Base-by-base conservation (phyloP, 495 filamentous ascomycete genomes). In the Lepraria neglecta region DNA sequence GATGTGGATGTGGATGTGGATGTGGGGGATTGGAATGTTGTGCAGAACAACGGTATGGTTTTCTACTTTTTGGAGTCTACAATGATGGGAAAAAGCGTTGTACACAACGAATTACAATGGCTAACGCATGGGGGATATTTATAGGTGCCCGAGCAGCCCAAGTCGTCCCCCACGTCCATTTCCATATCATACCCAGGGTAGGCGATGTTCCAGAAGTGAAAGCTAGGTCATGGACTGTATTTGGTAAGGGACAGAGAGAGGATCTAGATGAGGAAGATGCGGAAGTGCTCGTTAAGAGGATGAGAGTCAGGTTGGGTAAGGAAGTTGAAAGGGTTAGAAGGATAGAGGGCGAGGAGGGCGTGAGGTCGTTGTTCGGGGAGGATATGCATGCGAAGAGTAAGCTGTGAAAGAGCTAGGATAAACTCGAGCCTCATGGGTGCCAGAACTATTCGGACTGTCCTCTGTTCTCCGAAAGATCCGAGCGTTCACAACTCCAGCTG, bases 241-340 rank as follows among this genome's bases (percentile, higher is more conserved):
- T 96, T 80, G 92, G 90, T 14, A 77, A 87, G 28, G 91, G 92
- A 11, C 78, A 84, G 73, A 77, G 92, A 70, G 84, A 87, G 46
- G 92, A 96, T 51, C 72, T 96, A 62, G 91, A 95, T 69, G 91
- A 96, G 66, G 90, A 90, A 9, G 91, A 95, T 66, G 91, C 79
- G 33, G 86, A 68, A 52, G 75, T 64, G 57, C 67, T 96, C 62
- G 87, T 87, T 9, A 72, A 64, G 62, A 73, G 76, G 68, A 76
- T 97, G 64, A 80, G 91, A 66, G 71, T 68, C 62, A 78, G 80
- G 68, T 65, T 96, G 63, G 78, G 75, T 67, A 74, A 65, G 73
- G 85, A 73, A 69, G 71, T 83, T 28, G 72, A 71, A 64, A 80
- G 80, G 63, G 69, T 79, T 55, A 70, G 72, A 61, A 66, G 64